Evolutionary conservation across 257 asterid genomes (phyloP), one percentile per base, ranked within the genome.

Genomic region (Plantago major): DNA sequence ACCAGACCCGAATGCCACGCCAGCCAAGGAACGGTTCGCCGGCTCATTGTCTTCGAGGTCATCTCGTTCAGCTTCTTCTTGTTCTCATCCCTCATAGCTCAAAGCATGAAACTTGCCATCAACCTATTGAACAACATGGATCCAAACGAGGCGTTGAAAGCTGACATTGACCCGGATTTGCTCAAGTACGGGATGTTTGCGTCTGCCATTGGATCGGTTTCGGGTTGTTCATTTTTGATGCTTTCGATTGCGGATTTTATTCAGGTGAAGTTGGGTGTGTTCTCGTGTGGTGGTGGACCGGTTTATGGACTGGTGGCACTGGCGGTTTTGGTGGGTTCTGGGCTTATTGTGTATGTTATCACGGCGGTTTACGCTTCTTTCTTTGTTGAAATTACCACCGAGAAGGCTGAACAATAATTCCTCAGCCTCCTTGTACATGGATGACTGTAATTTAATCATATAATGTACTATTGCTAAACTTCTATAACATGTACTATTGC

Each of bases 81-180:
- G 6, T 78, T 75, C 81, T 81, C 87, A 0, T 77, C 87, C 11
- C 87, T 81, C 11, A 52, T 81, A 13, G 81, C 87, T 0, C 83
- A 78, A 44, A 72, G 78, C 64, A 53, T 77, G 10, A 81, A 81
- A 50, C 68, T 81, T 28, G 65, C 81, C 16, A 69, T 81, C 73
- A 77, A 73, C 67, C 66, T 81, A 42, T 4, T 74, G 51, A 78
- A 74, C 71, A 74, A 62, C 26, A 71, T 70, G 76, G 77, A 71
- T 1, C 45, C 71, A 0, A 22, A 3, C 13, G 80, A 78, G 58
- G 66, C 73, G 10, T 73, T 55, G n/a, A 74, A 71, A 11, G 83
- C 83, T 0, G 75, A 78, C 8, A 68, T 78, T 38, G 63, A 78
- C 76, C 76, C 75, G 46, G 47, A 66, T 5, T 28, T 51, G 19